phyloP scores from a whole-genome alignment of 2,329 filamentous ascomycete genomes.

The Acrocalymma vagum region DNA sequence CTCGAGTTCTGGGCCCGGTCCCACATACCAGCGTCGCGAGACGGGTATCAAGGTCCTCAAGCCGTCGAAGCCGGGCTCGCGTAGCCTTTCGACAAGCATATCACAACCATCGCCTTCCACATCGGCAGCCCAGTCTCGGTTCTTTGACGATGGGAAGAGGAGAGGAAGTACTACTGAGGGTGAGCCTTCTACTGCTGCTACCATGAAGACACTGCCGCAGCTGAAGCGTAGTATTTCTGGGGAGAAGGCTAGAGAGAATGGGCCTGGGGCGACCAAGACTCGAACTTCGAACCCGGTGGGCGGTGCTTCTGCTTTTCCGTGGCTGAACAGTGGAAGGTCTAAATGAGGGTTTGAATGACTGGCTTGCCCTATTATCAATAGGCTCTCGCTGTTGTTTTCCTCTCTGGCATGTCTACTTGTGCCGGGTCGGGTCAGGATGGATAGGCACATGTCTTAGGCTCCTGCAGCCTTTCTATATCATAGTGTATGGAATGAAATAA shows the following conservation, averaged over 20 bases:
- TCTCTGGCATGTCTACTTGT: too few species aligned
- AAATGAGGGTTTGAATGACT: conserved; percentile 24
- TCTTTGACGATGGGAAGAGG: conserved; percentile 59
- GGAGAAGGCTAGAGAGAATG: conserved; percentile 49
- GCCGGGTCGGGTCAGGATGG: neutral
- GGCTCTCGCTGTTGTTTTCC: too few species aligned
- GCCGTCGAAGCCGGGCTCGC: conserved; percentile 71
- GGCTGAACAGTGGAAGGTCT: conserved; percentile 70
- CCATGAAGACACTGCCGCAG: conserved; percentile 20
- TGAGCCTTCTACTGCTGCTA: conserved; percentile 19
- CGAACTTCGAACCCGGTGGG: conserved; percentile 83
- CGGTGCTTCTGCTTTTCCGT: conserved; percentile 91
- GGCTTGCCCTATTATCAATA: too few species aligned
- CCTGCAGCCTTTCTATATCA: conserved; percentile 6
- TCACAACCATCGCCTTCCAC: conserved; percentile 30
- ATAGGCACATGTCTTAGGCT: neutral
- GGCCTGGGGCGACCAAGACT: conserved; percentile 53
- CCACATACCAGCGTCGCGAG: conserved; percentile 75
- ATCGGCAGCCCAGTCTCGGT: conserved; percentile 52
- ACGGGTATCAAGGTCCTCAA: conserved; percentile 92
- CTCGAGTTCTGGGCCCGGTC: conserved; percentile 62
- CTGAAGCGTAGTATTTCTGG: conserved; percentile 39
- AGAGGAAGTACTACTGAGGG: conserved; percentile 30
- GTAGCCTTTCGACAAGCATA: conserved; percentile 52
- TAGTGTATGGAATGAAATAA: too few species aligned